These are phyloP conservation scores for Peronospora belbahrii DNA, from an alignment of 352 stramenopile species.

Conservation along the genomic window DNA sequence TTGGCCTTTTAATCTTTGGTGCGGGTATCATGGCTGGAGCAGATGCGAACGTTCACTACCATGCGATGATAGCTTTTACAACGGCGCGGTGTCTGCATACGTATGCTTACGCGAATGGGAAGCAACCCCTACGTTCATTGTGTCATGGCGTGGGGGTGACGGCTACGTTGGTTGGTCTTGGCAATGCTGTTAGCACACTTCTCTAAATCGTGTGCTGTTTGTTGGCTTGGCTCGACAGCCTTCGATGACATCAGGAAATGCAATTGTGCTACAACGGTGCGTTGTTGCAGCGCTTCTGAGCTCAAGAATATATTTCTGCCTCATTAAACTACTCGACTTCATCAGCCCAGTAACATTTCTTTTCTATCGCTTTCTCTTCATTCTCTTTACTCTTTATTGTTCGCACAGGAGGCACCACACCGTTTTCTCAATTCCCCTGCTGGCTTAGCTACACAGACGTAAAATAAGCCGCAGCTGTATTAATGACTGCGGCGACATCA, in stretches of 20 bases:
- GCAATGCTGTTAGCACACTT: neutral
- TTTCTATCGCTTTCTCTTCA: too few relatives aligned
- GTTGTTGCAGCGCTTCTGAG: too few relatives aligned
- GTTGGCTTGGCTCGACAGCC: too few relatives aligned
- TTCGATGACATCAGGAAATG: too few relatives aligned
- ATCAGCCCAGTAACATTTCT: too few relatives aligned
- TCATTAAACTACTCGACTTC: too few relatives aligned
- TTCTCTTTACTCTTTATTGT: too few relatives aligned
- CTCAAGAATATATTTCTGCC: too few relatives aligned
- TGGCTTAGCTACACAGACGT: neutral
- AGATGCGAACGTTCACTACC: slow-evolving; percentile 23
- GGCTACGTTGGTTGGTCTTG: neutral
- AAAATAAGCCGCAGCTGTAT: slow-evolving; percentile 28
- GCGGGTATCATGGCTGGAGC: slow-evolving; percentile 28
- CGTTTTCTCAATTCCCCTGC: neutral
- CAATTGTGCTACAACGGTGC: too few relatives aligned
- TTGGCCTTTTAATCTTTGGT: slow-evolving; percentile 43
- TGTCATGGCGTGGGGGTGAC: slow-evolving; percentile 37
- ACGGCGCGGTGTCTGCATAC: slow-evolving; percentile 37
- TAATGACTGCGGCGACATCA: slow-evolving; percentile 30
- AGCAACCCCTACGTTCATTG: slow-evolving; percentile 39
- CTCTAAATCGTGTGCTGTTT: neutral
- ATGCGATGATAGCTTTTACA: slow-evolving; percentile 38
- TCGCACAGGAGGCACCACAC: too few relatives aligned
- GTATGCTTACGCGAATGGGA: slow-evolving; percentile 35